Base-by-base conservation (phyloP, 2,329 filamentous ascomycete genomes). In the Epichloe sibirici region DNA sequence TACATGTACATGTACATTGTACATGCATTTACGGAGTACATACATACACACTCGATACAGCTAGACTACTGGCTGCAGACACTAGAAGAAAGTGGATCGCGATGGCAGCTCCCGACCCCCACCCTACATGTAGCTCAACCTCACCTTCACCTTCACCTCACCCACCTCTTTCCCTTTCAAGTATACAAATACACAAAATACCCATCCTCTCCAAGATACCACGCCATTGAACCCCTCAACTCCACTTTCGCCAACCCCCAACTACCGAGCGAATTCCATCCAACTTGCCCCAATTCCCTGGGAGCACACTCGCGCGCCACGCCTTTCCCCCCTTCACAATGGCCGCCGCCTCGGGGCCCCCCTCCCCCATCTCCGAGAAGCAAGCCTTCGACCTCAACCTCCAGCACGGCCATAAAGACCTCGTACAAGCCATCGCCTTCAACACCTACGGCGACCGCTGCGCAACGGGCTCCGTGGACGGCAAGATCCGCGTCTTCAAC, bases 361-460 rank as follows among this genome's bases (percentile, higher is more conserved):
- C 66, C n/a, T 68, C 67, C 23, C 67, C 66, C 46, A 59, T 58
- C 52, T 72, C 76, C 55, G 75, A 77, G 56, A 72, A 69, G 61
- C 66, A 71, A 28, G 66, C 68, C 46, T 78, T 81, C 58, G 75
- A 80, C 54, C 69, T 77, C 56, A 81, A 86, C 59, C 78, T 88
- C 61, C 79, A 83, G 55, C 83, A 89, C 66, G 84, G 84, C 60
- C 86, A 90, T 69, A 80, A 82, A 62, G 87, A 94, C 66, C 77
- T 93, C 45, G 86, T 94, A 49, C 83, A 90, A 58, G 85, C 88
- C 52, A 83, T 91, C 56, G 85, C 88, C 59, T 95, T 94, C 77
- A 96, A 96, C 69, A 84, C 83, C 59, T 95, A 95, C 67, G 91
- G 90, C 60, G 90, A 89, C 62, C 87, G 90, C 60, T 90, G 91